Conservation (phyloP, 2,329 filamentous ascomycete genomes). For the Coniosporium tulheliwenetii region DNA sequence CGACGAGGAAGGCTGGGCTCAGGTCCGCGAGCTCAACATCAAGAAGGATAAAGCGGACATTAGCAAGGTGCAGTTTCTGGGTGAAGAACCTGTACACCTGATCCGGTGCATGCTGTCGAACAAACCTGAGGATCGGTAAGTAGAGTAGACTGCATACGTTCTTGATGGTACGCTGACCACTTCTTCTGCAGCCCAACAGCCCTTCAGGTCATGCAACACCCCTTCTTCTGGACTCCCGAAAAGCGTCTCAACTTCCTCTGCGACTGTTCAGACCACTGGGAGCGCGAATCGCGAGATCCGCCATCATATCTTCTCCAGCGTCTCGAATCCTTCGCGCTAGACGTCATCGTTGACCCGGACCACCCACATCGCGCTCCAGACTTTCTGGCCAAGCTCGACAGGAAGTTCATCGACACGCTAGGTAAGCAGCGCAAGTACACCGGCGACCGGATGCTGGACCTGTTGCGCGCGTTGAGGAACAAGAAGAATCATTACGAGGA, state of each 20-base stretch:
- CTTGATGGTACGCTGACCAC: not conserved
- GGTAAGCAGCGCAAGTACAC: conserved; percentile 95
- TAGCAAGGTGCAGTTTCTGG: conserved; percentile 54
- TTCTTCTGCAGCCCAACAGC: conserved; percentile 53
- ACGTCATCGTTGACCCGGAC: conserved; percentile 19
- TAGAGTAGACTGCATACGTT: conserved; percentile 1
- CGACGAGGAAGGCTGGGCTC: conserved; percentile 84
- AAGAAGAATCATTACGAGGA: conserved; percentile 98
- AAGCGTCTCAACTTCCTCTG: conserved; percentile 87
- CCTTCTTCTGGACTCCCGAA: conserved; percentile 90
- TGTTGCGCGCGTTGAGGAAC: conserved; percentile 78
- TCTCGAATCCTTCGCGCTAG: conserved; percentile 33
- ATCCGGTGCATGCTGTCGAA: conserved; percentile 65
- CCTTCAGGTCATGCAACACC: conserved; percentile 70
- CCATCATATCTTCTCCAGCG: conserved; percentile 51
- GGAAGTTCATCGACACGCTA: conserved; percentile 73
- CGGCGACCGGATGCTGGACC: conserved; percentile 65
- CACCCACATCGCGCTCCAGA: conserved; percentile 37
- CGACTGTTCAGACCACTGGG: conserved; percentile 91
- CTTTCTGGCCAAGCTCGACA: conserved; percentile 62
- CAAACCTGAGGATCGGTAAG: conserved; percentile 43
- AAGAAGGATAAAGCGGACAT: conserved; percentile 74
- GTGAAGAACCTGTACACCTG: conserved; percentile 75
- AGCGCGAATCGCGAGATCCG: conserved; percentile 76
- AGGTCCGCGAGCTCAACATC: conserved; percentile 76